Evolutionary conservation across 2,329 filamentous ascomycete genomes (phyloP).

Genomic region (Pleoardoris graminearum): DNA sequence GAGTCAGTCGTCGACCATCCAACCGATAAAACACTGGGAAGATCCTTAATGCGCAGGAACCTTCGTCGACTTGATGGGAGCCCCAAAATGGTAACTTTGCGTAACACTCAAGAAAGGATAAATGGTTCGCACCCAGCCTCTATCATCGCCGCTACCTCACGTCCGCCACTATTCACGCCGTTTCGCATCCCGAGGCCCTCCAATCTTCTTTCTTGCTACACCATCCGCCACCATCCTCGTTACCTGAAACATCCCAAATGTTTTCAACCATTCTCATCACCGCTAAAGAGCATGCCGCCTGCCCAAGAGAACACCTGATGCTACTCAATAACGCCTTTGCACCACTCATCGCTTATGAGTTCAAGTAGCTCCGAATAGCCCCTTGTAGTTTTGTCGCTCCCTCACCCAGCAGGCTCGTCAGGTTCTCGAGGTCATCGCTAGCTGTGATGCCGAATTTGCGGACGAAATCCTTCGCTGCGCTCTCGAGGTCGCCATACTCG

Average conservation of each 20-base stretch:
- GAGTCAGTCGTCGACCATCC: too few species aligned
- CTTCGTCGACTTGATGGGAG: background rate
- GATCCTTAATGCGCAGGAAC: background rate
- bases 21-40: too few species aligned
- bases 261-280: background rate
- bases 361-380: constrained; percentile 46
- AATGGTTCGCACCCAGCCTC: constrained; percentile 1
- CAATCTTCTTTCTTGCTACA: background rate
- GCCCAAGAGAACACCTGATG: background rate
- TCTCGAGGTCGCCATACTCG: constrained; percentile 87
- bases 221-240: background rate
- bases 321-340: background rate
- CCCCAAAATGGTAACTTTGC: background rate
- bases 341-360: constrained; percentile 35
- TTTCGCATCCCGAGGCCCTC: background rate
- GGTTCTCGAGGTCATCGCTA: constrained; percentile 91
- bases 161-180: background rate
- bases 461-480: constrained; percentile 94
- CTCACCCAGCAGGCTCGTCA: constrained; percentile 80
- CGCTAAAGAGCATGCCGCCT: background rate
- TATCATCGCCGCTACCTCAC: background rate
- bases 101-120: background rate
- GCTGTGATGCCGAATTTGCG: constrained; percentile 94
- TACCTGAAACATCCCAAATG: background rate
- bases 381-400: constrained; percentile 81